Evolutionary conservation across 75 land plant species (phyloP), one percentile per base, ranked within the genome.

Genomic region (Pseudotsuga menziesii): DNA sequence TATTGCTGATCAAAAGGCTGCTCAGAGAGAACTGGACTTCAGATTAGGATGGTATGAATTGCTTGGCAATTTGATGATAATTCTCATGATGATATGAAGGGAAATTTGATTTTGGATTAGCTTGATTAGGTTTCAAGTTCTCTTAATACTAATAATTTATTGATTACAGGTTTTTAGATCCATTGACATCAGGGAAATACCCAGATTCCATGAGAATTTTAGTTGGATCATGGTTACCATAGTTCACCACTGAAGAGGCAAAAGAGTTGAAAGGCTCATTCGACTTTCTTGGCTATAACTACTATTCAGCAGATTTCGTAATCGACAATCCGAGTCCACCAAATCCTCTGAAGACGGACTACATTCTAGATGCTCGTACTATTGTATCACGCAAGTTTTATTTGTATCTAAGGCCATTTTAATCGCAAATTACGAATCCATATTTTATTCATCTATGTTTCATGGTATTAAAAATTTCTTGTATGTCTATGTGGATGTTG

Each of bases 201-300:
- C 92, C 92, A 8, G 14, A 55, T 4, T 76, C 61, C 26, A 89
- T 92, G 91, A 63, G 76, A 44, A 39, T 77, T 0, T 41, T 79
- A 7, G 92, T 92, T 3, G 87, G 87, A 55, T 19, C 55, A 6
- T 77, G 94, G 57, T 64, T 92, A 44, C 94, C 92, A 3, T 73
- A 69, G 16, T 92, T 92, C 74, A 80, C 86, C 0, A 27, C 83
- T 39, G 85, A 82, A 63, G 80, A 91, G 74, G 69, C 87, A 1
- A 20, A 56, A 15, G 35, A 72, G 76, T 6, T 91, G 14, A 89
- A 80, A 77, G 78, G 81, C 4, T 89, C 87, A 11, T 74, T 75
- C 29, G 83, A 88, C 48, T 88, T 86, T 61, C 15, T 88, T 6
- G 90, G 90, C 12, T 7, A 83, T 7, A 88, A 88, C 36, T 85